These are phyloP conservation scores for Geosmithia flava DNA, from an alignment of 2,329 filamentous ascomycete genomes.

Conservation along the genomic window DNA sequence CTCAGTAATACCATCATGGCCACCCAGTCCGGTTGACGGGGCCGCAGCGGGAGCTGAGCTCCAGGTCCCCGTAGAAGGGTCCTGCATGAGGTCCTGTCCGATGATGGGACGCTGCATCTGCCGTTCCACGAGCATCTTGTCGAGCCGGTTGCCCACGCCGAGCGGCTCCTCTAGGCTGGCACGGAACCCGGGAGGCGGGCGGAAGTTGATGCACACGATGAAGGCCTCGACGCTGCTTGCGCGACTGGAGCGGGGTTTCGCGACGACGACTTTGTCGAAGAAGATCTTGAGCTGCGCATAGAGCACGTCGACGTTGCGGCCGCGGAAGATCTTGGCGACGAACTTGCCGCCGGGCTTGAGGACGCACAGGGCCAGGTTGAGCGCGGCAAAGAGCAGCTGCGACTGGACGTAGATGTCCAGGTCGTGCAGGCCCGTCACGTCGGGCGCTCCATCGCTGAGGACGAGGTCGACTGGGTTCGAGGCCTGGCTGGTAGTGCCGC, in stretches of 20 bases:
- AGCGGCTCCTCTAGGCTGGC: conserved; percentile 66
- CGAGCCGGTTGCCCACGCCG: conserved; percentile 46
- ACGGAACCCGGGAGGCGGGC: conserved; percentile 63
- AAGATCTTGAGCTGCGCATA: conserved; percentile 90
- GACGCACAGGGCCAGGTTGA: conserved; percentile 88
- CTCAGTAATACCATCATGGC: conserved; percentile 28
- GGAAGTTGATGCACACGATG: conserved; percentile 85
- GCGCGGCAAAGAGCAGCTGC: conserved; percentile 83
- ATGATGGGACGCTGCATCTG: conserved; percentile 25
- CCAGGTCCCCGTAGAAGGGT: conserved; percentile 31
- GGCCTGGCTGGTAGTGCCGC: conserved; percentile 23
- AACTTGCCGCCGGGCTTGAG: conserved; percentile 89
- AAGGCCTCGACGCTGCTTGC: conserved; percentile 96
- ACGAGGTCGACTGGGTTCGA: conserved; percentile 81
- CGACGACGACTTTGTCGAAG: conserved; percentile 74
- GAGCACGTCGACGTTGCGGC: conserved; percentile 87
- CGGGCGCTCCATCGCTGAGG: conserved; percentile 87
- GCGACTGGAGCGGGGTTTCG: conserved; percentile 88
- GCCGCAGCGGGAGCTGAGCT: conserved; percentile 10
- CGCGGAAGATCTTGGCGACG: conserved; percentile 94
- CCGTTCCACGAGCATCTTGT: conserved; percentile 33
- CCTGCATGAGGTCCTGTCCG: conserved; percentile 31
- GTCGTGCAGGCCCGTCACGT: conserved; percentile 93
- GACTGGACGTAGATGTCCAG: conserved; percentile 97
- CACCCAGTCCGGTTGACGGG: conserved; percentile 3